These are phyloP conservation scores for Arxiozyma slooffiae DNA, from an alignment of 1,139 yeast species.

Conservation along the genomic window DNA sequence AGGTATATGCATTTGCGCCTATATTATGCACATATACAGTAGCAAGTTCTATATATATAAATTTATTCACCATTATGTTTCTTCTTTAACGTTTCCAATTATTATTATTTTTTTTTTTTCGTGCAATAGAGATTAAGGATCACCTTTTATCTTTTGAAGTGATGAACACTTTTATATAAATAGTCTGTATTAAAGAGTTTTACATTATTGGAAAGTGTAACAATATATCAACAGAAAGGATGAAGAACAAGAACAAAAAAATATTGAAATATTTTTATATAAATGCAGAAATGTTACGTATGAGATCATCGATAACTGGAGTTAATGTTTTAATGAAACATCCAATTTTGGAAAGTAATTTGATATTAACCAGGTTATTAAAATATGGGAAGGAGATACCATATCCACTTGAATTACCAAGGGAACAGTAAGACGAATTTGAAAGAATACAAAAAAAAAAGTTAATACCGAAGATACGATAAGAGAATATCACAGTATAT, in stretches of 20 bases:
- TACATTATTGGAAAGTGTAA: too few relatives aligned
- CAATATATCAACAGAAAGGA: too few relatives aligned
- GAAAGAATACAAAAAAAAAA: conserved; percentile 69
- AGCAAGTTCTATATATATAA: neutral
- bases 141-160: too few relatives aligned
- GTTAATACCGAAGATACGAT: conserved; percentile 77
- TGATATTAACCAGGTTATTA: conserved; percentile 2
- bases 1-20: too few relatives aligned
- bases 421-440: conserved; percentile 86
- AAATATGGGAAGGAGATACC: conserved; percentile 35
- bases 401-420: conserved; percentile 76
- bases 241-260: too few relatives aligned
- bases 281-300: neutral
- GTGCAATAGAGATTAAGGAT: too few relatives aligned
- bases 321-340: neutral
- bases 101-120: too few relatives aligned
- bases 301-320: neutral
- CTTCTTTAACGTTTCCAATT: too few relatives aligned
- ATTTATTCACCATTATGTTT: too few relatives aligned
- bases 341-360: neutral
- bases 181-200: too few relatives aligned
- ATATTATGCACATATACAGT: neutral
- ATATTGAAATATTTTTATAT: neutral
- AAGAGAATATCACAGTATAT: conserved; percentile 60
- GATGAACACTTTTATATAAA: too few relatives aligned